phyloP scores from a whole-genome alignment of 1,139 yeast species.

The Nematodospora anomalae region DNA sequence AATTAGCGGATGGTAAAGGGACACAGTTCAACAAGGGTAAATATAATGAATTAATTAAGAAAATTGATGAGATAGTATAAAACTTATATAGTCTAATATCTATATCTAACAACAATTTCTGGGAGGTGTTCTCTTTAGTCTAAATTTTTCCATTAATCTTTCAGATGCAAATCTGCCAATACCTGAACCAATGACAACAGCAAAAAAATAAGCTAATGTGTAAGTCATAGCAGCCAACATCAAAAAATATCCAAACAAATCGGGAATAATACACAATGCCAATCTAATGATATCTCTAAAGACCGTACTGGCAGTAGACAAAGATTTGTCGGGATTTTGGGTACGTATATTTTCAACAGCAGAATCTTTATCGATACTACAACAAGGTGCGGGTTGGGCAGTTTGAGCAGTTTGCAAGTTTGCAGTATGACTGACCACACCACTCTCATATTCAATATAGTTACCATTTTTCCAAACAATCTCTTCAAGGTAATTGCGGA shows the following conservation, averaged over 20 bases:
- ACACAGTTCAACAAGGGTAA: conserved; percentile 41
- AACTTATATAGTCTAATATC: background rate
- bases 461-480: conserved; percentile 54
- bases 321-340: conserved; percentile 4
- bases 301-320: conserved; percentile 27
- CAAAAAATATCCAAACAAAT: conserved; percentile 64
- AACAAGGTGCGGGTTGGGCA: conserved; percentile 1
- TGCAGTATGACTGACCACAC: conserved; percentile 13
- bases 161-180: conserved; percentile 69
- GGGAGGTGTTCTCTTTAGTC: conserved; percentile 12
- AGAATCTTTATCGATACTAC: conserved; percentile 7
- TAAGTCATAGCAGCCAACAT: conserved; percentile 81
- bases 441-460: conserved; percentile 17
- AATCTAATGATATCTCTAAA: conserved; percentile 57
- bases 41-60: conserved; percentile 37
- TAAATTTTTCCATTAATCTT: conserved; percentile 34
- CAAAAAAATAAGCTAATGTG: conserved; percentile 66
- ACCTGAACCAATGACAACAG: conserved; percentile 66
- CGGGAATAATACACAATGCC: conserved; percentile 56
- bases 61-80: conserved; percentile 20
- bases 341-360: conserved; percentile 5
- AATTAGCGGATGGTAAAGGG: conserved; percentile 43
- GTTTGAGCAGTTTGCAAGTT: conserved; percentile 7
- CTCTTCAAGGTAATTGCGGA: conserved; percentile 63
- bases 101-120: conserved; percentile 13